Base-by-base conservation (phyloP, 106 monocot genomes). In the Dendrobium chrysotoxum region DNA sequence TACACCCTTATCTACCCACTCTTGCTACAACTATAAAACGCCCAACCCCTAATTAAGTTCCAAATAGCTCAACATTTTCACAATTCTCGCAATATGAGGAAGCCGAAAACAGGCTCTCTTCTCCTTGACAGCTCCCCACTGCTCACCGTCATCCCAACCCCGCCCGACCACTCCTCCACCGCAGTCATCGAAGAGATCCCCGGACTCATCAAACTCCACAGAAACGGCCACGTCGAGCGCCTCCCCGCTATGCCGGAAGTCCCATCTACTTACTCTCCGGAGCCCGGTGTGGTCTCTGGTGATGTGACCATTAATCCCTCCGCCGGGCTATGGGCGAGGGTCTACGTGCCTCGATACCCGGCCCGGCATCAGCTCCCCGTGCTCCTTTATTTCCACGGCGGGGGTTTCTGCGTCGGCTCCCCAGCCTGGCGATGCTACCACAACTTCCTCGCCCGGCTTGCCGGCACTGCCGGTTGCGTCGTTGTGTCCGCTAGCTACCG, bases 301-400 rank as follows among this genome's bases (percentile, higher is more conserved):
- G 93, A 93, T 72, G 82, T 86, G 28, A 57, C 65, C 75, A 40
- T 93, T 38, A 72, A 85, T 79, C 54, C 9, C 7, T 40, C 79
- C 15, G 79, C 88, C 31, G 78, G 78, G 12, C 45, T 90, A 30
- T 87, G 85, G 83, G 87, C 88, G 0, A 86, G 93, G 13, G 10
- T 96, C 73, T 87, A 91, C 80, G 82, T 79, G 15, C 93, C 96
- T 13, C 72, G 38, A 47, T 28, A 18, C 30, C 82, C 7, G 21
- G 12, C 9, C 15, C 76, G 9, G 44, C 9, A 44, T 44, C 44
- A 25, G 42, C 81, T 85, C 0, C 92, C 96, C 15, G 15, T 90
- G n/a, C 79, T 93, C 25, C 84, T 96, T 0, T 96, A 96, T 87
- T 93, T 93, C 84, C 96, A 93, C 54, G 96, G 96, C 15, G 96